Percentiles rank a stretch among this genome's conserved stretches.
These are phyloP conservation scores for Suillus hirtellus DNA, from an alignment of 768 basidiomycete genomes.

Conservation along the genomic window DNA sequence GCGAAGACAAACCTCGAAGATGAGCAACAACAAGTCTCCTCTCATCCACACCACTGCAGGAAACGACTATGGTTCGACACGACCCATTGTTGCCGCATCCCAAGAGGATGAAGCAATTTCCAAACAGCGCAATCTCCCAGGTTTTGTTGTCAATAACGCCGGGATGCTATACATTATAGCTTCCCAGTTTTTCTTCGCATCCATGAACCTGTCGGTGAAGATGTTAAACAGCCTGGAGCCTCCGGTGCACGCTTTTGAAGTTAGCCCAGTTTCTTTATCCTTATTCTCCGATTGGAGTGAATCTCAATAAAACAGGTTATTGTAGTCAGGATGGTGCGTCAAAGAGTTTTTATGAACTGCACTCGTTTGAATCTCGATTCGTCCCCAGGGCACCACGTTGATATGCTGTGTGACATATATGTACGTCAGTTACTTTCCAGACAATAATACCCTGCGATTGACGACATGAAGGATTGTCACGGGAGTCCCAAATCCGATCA, in stretches of 20 bases:
- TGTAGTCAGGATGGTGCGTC: conserved; percentile 56
- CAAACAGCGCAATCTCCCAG: not conserved
- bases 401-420: conserved; percentile 54
- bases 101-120: not conserved
- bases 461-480: conserved; percentile 34
- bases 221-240: conserved; percentile 55
- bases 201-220: conserved; percentile 67
- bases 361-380: not conserved
- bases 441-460: not conserved
- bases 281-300: not conserved
- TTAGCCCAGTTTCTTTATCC: conserved; percentile 24
- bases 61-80: conserved; percentile 1
- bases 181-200: conserved; percentile 59
- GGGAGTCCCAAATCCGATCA: conserved; percentile 55
- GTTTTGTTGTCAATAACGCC: conserved; percentile 39
- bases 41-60: not conserved
- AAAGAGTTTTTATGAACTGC: not conserved
- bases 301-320: conserved; percentile 42
- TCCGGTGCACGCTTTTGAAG: conserved; percentile 60
- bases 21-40: not conserved
- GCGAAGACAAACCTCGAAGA: not conserved
- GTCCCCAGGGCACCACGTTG: conserved; percentile 49
- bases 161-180: conserved; percentile 63
- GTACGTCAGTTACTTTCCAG: conserved; percentile 27
- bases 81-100: no score